Percentiles rank a stretch among this genome's conserved stretches.
Conservation (phyloP, 192 early-diverging fungal genomes). For the Linnemannia hyalina region DNA sequence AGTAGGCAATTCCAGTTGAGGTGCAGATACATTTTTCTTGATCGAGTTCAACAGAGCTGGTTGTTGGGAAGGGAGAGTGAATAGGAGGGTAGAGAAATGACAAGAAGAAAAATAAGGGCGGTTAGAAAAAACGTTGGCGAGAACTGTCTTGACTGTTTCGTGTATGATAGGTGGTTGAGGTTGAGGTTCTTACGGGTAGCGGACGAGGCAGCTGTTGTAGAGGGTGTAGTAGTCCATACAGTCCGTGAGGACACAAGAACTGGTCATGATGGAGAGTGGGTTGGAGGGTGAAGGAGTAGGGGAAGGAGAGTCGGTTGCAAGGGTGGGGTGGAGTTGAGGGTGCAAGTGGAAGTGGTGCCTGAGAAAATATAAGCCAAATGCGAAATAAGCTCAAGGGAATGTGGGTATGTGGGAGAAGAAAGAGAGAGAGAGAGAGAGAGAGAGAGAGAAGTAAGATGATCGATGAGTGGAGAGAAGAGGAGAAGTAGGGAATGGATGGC, state of each 20-base stretch:
- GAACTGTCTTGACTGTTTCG: too few species aligned
- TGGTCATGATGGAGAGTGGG: background rate
- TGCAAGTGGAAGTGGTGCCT: background rate
- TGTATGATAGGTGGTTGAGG: background rate
- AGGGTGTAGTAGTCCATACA: background rate
- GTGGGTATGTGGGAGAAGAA: background rate
- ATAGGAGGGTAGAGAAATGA: background rate
- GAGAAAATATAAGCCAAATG: background rate
- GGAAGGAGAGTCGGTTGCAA: background rate
- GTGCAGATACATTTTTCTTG: constrained; percentile 33
- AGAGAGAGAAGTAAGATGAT: background rate
- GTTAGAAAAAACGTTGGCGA: too few species aligned
- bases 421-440: background rate
- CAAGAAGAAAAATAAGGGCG: background rate
- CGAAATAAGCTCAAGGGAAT: background rate
- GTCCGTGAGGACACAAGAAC: background rate
- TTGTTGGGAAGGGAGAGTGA: background rate
- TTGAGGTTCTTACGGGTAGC: background rate
- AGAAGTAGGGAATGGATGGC: background rate
- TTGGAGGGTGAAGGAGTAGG: background rate
- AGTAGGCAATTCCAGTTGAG: constrained; percentile 9
- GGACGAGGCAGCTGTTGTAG: background rate
- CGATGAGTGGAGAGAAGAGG: background rate
- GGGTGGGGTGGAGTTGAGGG: background rate
- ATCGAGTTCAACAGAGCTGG: too few species aligned